Base-by-base conservation (phyloP, 495 filamentous ascomycete genomes). In the Aspergillus saccharolyticus region DNA sequence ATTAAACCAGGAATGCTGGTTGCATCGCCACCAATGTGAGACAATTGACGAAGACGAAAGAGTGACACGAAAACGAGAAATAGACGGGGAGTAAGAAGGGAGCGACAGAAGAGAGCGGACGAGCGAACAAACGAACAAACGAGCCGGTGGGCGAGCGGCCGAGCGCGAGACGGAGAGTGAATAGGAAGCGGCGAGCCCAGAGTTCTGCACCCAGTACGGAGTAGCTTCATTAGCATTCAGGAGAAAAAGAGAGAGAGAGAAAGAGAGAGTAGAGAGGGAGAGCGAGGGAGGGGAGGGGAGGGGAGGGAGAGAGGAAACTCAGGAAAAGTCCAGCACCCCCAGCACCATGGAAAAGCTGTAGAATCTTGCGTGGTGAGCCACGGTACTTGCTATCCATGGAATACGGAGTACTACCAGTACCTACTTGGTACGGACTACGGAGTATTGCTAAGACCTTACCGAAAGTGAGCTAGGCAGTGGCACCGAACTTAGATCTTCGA, bases 81-180 rank as follows among this genome's bases (percentile, higher is more conserved):
- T 42, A 51, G 56, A 55, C 39, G 51, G 24, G 47, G 52, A 48
- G 24, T 50, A 47, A 45, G 57, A 47, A 47, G 55, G 54, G 88
- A 87, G 54, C 78, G 82, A 30, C 72, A 80, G 54, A n/a, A 73
- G 85, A 66, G 49, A 58, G 42, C 2, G 81, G 56, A 76, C 12
- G 82, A 66, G 67, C 84, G 44, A 72, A 72, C 76, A 55, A 68
- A 88, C 54, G 57, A 66, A 61, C 25, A 28, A 28, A 9, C 3
- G 25, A 28, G 25, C 25, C n/a, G n/a, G n/a, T 63, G 59, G 59
- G 24, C 16, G 43, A 17, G 43, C 6, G 43, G 16, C 5, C 43
- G 50, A 49, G 39, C 39, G 42, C 44, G 47, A 24, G 28, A 20
- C 25, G 44, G 46, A 51, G 43, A 33, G 44, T 56, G 33, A 28